Evolutionary conservation across 257 asterid genomes (phyloP), one percentile per base, ranked within the genome.

Genomic region (Solanum acaule): DNA sequence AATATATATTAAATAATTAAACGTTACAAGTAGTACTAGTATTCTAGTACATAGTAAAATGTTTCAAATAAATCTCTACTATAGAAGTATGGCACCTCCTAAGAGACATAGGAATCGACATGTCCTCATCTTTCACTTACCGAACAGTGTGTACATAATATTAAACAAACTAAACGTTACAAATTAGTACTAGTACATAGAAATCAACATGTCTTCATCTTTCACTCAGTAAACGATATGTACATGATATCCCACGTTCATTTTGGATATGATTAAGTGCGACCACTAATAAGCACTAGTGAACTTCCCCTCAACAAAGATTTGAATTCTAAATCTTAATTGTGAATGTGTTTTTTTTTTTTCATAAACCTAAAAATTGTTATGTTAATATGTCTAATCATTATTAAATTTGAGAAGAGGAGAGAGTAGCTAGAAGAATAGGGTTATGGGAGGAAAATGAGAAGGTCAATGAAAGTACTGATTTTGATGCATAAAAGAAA

Each of bases 401-500:
- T 20, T 73, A 33, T 77, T 40, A 77, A 40, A 77, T 77, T 56
- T 77, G n/a, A 40, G 34, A 40, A 40, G 84, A 77, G n/a, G 34
- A 38, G 22, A 77, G 8, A 77, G 23, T 77, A 25, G 34, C 2
- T 4, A 12, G 23, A 76, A 38, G 65, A 42, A 25, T 49, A 82
- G 86, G 42, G 86, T 49, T 49, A 49, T 81, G 86, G 86, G 70
- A 78, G 15, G 23, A 81, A 44, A 18, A 68, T 27, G 0, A 81
- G 67, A 81, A 46, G 68, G 68, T 81, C 9, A 46, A 79, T 38
- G 20, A 84, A 90, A 67, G 29, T 86, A 56, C 84, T 68, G 89
- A 86, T 37, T 85, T 40, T 85, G 86, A 67, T 76, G 87, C 52
- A 79, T 68, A 14, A 87, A 88, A n/a, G n/a, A n/a, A n/a, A n/a